Base-by-base conservation (phyloP, 2,329 filamentous ascomycete genomes). In the Polychaeton citri region DNA sequence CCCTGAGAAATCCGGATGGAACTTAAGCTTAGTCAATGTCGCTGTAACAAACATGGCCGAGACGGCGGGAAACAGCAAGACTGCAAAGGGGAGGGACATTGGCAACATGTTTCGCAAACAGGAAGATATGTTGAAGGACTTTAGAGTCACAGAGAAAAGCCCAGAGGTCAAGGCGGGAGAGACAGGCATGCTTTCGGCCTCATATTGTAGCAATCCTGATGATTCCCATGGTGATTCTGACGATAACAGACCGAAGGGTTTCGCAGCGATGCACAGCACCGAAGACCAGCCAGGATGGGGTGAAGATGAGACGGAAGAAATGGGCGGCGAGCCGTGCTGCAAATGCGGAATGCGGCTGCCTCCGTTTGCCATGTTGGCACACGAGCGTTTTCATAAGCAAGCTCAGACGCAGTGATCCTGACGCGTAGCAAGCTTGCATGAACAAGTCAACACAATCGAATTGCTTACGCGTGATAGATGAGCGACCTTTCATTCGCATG, bases 31-130 rank as follows among this genome's bases (percentile, higher is more conserved):
- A 35, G 66, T 96, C 40, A 96, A 95, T 45, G 64, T 96, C 16
- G 87, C 84, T 32, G 86, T 83, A 6, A 81, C 82, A 10, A 93
- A 94, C 53, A 88, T 96, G 78, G 69, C 51, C 5, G 61, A 65
- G 41, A 56, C 59, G 3, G 64, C 60, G 17, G 61, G 64, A 6
- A 49, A 58, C 18, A 61, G 59, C 36, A 65, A 55, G 45, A 60
- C 56, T 16, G 62, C 61, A 1, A 55, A 51, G 9, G 83, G 82
- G 1, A 69, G 81, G 43, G 78, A 94, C 50, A 94, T 95, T 45
- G 71, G 71, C 1, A 72, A 66, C 50, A 92, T 95, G 85, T 92
- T 95, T 54, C 75, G 66, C 49, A 69, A 67, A 37, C 85, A 92
- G 53, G 77, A 83, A 34, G 39, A 74, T 31, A 70, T 76, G 19